Evolutionary conservation across 1,139 yeast species (phyloP), one percentile per base, ranked within the genome.

Genomic region (Geotrichum phurueaensis): DNA sequence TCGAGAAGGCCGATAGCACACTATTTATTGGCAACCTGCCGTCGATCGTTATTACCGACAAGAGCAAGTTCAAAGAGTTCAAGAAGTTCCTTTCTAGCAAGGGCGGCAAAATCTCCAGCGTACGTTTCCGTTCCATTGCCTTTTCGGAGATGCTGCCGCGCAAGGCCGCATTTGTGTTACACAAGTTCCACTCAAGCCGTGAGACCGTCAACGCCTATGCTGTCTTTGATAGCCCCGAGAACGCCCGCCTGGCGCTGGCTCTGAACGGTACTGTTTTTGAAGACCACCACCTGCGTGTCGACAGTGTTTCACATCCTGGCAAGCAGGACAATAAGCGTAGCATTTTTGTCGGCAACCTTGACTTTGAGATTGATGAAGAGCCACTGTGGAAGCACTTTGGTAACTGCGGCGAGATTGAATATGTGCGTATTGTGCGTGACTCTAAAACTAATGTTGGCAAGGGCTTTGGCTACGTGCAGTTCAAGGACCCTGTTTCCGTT

Each of bases 401-500:
- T 66, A 67, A 72, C 2, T 80, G 86, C 66, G 91, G 90, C 54
- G 82, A 82, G 51, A 86, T 95, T 59, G 97, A 91, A 72, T 86
- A 89, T 65, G 97, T 92, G 29, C 83, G 99, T 72, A 81, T 95
- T 59, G 83, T 95, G 45, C 84, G 99, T 71, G 99, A 95, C 73
- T 77, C 96, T 22, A 89, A 89, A 75, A 94, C 98, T 33, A 94
- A 95, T 69, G 79, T 94, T 65, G 99, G 99, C 67, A 95, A 94
- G 76, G 99, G 99, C 3, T 92, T 95, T 77, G 99, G 97, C 4
- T 89, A 91, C 73, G 91, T 95, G 43, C 98, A 94, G 75, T 95
- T 92, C 76, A 82, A 80, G 65, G 97, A 92, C 73, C 77, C 92
- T 29, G 82, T 86, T 62, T 80, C 87, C 49, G 97, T 95, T 15